phyloP scores from a whole-genome alignment of 23 red algal genomes.

The Gracilaria gracilis region DNA sequence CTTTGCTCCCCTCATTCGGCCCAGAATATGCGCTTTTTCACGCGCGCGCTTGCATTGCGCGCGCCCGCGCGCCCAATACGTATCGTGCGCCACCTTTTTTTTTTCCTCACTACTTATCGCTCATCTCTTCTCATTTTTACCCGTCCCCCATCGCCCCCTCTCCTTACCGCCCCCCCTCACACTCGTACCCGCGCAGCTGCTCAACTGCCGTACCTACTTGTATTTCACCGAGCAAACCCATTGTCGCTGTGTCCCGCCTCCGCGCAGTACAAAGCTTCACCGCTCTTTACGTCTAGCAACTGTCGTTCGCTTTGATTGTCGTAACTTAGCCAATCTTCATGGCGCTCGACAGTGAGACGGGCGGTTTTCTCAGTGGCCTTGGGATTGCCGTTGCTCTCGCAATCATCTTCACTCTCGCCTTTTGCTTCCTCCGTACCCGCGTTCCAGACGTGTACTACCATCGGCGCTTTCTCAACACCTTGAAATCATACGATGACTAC shows the following conservation, averaged over 20 bases:
- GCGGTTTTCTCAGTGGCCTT: constrained; percentile 39
- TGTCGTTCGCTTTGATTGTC: background rate
- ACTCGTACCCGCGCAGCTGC: no score
- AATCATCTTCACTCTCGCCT: constrained; percentile 26
- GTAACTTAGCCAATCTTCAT: background rate
- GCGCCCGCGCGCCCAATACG: background rate
- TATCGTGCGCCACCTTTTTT: background rate
- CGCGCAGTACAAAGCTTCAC: background rate
- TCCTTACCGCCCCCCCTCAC: no score
- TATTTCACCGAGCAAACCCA: no score
- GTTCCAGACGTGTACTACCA: constrained; percentile 66
- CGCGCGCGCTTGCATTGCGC: background rate
- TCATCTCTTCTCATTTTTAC: background rate
- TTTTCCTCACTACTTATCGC: background rate
- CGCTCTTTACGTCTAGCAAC: background rate
- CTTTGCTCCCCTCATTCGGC: no score
- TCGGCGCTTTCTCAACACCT: constrained; percentile 45
- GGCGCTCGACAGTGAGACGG: constrained; percentile 50
- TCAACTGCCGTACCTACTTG: no score
- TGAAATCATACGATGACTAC: constrained; percentile 47
- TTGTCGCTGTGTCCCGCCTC: no score
- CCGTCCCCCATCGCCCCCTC: background rate
- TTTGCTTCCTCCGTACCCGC: constrained; percentile 46
- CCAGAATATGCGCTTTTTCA: no score
- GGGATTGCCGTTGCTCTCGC: constrained; percentile 22